Base-by-base conservation (phyloP, 352 stramenopile genomes). In the Globisporangium apiculatum region DNA sequence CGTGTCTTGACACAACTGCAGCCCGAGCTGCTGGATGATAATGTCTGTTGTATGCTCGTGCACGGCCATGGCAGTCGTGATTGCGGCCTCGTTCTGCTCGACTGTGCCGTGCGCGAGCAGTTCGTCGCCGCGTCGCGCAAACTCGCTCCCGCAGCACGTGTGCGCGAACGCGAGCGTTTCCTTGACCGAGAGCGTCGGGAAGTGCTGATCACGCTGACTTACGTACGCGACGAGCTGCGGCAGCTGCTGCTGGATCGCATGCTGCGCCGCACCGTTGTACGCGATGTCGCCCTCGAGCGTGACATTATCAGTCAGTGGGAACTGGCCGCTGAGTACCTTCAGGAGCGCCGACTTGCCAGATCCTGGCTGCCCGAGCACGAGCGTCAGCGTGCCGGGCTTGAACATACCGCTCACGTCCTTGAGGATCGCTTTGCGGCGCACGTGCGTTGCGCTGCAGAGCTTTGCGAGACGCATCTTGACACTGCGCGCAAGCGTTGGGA, bases 131-230 rank as follows among this genome's bases (percentile, higher is more conserved):
- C 48, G 38, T 3, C 5, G 6, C 8, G 18, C 2, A 9, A 79
- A 41, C 35, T 75, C 51, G 7, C 59, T 62, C 4, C 68, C 70
- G 43, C 59, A 75, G 49, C 67, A 79, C 17, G 48, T 38, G 61
- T 82, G 59, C 0, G 76, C 70, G 54, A 82, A 86, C 51, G 73
- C 52, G 1, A 85, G 62, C 35, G 76, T 86, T 60, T 86, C 76
- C 50, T 71, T 65, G 12, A 83, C 75, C 0, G 75, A 82, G 11
- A 86, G 58, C 8, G 57, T 75, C 1, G 76, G 65, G 11, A 71
- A 79, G 55, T 86, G 76, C 40, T 76, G 72, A 57, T 85, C 75
- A 0, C 48, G 61, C 53, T 87, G 74, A 42, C 49, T 62, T 48
- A 82, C 72, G 64, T 86, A 86, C 7, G 73, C 46, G n/a, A 67